Evolutionary conservation across 1,284 basidiomycete genomes (phyloP), one percentile per base, ranked within the genome.

Genomic region (Phylloboletellus chloephorus): DNA sequence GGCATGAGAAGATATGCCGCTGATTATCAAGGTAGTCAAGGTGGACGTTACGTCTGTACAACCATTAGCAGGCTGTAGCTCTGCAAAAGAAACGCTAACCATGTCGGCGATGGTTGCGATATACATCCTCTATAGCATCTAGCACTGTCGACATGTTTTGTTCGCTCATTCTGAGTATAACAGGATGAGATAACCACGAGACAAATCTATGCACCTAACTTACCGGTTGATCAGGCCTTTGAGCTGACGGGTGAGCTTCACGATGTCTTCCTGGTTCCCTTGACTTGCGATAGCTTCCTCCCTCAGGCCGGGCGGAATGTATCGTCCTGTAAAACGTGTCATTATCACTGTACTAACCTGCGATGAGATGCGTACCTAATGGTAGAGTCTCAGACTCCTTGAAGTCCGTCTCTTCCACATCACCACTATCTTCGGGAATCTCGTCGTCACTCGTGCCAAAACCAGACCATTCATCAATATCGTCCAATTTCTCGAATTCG

Each of bases 171-270:
- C 89, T 91, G 48, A 24, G 29, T 10, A 39, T 3, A 5, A 46
- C 13, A 38, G 11, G 43, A 31, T 37, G 28, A 44, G 31, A 34
- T 19, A 25, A 41, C 15, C 7, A 22, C 22, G 4, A 21, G 10
- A 20, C 10, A 35, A 6, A 32, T 36, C n/a, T 15, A 13, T 13
- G n/a, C 12, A 39, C 13, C 46, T 28, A 45, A 23, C 69, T 44
- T 57, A 89, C 82, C 88, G 76, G 63, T 97, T 97, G 36, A 97
- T 72, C 7, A 91, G 67, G 60, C 94, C 93, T 63, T 96, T 93
- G 10, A 91, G 66, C 53, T 88, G 88, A 39, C 85, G 76, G 6
- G 72, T 79, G 16, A 97, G 71, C 61, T 88, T 90, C 7, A 71
- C 46, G 31, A 74, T 65, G 25, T 68, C 71, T 50, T 83, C 80